Evolutionary conservation across 2,329 filamentous ascomycete genomes (phyloP).

Genomic region (Apiospora malaysiana): DNA sequence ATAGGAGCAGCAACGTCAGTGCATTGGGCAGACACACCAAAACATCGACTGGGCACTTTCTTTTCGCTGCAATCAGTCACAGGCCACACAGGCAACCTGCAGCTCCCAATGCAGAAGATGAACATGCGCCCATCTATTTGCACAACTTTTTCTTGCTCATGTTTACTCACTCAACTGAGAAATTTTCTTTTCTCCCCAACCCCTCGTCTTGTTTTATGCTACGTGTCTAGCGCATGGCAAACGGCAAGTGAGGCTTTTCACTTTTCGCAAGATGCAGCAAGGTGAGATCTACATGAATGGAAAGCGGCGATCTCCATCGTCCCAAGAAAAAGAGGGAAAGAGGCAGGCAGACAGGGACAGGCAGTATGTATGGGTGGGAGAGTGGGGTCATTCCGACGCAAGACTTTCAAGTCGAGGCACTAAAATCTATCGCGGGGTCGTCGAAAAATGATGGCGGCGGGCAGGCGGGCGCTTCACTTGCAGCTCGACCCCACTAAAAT

Average conservation of each 20-base stretch:
- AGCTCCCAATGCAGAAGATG: neutral
- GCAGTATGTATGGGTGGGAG: neutral
- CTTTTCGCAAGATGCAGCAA: neutral
- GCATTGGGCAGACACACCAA: no score
- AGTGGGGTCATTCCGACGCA: neutral
- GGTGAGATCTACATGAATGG: neutral
- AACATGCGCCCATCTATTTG: neutral
- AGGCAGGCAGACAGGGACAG: neutral
- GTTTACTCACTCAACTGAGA: no score
- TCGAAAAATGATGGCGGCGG: neutral
- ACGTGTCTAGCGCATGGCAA: neutral
- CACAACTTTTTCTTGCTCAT: no score
- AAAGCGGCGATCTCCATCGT: slow-evolving; percentile 14
- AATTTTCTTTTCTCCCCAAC: neutral
- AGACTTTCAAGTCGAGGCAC: slow-evolving; percentile 6
- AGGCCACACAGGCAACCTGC: neutral
- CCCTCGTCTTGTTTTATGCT: neutral
- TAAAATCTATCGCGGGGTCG: slow-evolving; percentile 15
- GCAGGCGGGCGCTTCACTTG: neutral
- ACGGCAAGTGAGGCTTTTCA: neutral
- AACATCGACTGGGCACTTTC: no score
- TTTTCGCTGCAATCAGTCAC: neutral
- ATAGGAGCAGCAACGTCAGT: no score
- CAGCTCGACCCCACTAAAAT: slow-evolving; percentile 1
- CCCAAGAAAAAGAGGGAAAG: neutral